These are phyloP conservation scores for Fusarium nelsonii DNA, from an alignment of 2,329 filamentous ascomycete species.

Conservation along the genomic window DNA sequence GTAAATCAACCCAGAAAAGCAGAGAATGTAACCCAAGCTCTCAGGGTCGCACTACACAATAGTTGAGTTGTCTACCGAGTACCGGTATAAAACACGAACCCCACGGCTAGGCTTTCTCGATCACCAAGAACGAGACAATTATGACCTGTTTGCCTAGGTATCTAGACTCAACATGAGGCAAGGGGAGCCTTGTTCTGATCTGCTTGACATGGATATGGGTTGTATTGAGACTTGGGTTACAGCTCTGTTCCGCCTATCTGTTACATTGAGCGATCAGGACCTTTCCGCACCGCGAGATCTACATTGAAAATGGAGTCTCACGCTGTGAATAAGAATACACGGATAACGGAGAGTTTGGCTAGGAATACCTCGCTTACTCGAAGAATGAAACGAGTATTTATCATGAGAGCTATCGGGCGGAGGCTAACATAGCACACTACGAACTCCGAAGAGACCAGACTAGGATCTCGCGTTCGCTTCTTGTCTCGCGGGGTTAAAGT, in stretches of 20 bases:
- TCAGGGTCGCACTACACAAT: background rate
- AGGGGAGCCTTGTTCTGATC: constrained; percentile 38
- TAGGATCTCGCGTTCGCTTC: constrained; percentile 1
- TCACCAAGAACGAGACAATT: constrained; percentile 14
- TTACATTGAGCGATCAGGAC: constrained; percentile 13
- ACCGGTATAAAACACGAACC: constrained; percentile 26
- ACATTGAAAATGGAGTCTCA: constrained; percentile 36
- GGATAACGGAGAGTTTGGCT: constrained; percentile 4
- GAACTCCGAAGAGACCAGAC: constrained; percentile 2
- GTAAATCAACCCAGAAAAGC: constrained; percentile 15
- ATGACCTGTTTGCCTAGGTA: constrained; percentile 36
- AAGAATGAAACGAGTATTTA: constrained; percentile 28
- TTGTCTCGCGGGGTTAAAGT: constrained; percentile 14
- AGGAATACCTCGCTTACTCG: constrained; percentile 20
- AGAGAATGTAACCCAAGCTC: constrained; percentile 7
- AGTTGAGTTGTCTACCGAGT: constrained; percentile 22
- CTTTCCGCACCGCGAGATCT: constrained; percentile 39
- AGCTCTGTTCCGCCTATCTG: constrained; percentile 39
- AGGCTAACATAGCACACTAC: background rate
- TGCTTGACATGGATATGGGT: constrained; percentile 19
- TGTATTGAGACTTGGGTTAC: constrained; percentile 28
- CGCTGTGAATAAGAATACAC: constrained; percentile 2
- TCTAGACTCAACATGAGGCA: constrained; percentile 44
- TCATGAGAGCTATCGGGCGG: constrained; percentile 14
- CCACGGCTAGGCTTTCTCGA: constrained; percentile 48